phyloP scores from a whole-genome alignment of 2,329 filamentous ascomycete species.

The Tolypocladium guangdongense region DNA sequence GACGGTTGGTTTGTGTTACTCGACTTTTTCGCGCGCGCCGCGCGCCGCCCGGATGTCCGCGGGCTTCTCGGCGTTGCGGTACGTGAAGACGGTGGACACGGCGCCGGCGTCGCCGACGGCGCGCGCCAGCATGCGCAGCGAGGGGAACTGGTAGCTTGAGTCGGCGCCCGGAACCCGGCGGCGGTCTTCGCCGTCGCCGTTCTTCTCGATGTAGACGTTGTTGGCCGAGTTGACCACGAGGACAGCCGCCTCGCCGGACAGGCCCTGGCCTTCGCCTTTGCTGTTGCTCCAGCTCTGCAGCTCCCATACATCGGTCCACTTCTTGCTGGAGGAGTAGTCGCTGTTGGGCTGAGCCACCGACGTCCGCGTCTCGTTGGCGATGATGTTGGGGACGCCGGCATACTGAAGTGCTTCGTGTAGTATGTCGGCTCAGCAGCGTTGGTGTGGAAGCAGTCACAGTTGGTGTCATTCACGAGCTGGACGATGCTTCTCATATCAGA shows the following conservation, averaged over 20 bases:
- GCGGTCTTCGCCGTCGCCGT: conserved; percentile 29
- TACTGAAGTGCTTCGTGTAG: conserved; percentile 32
- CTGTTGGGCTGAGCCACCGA: conserved; percentile 21
- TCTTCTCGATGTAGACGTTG: conserved; percentile 36
- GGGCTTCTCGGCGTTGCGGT: conserved; percentile 25
- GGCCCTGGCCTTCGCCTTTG: conserved; percentile 16
- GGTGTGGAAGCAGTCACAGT: conserved; percentile 37
- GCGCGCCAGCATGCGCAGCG: conserved; percentile 39
- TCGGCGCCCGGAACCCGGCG: conserved; percentile 33
- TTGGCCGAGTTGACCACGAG: conserved; percentile 30
- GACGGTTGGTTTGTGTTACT: conserved; percentile 54
- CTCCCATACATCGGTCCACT: conserved; percentile 27
- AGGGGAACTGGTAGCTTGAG: conserved; percentile 17
- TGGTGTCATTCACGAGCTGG: conserved; percentile 11
- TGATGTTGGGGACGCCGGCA: conserved; percentile 22
- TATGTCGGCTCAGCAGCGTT: conserved; percentile 32
- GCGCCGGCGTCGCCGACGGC: conserved; percentile 36
- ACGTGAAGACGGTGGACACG: conserved; percentile 43
- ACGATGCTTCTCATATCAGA: background rate
- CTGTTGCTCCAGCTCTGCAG: conserved; percentile 31
- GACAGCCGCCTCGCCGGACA: conserved; percentile 16
- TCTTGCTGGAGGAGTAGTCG: conserved; percentile 24
- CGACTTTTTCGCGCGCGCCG: conserved; percentile 30
- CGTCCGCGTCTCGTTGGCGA: conserved; percentile 16
- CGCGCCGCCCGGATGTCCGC: conserved; percentile 34